Conservation (phyloP, 371 early-diverging fungal species). For the Apophysomyces trapeziformis region DNA sequence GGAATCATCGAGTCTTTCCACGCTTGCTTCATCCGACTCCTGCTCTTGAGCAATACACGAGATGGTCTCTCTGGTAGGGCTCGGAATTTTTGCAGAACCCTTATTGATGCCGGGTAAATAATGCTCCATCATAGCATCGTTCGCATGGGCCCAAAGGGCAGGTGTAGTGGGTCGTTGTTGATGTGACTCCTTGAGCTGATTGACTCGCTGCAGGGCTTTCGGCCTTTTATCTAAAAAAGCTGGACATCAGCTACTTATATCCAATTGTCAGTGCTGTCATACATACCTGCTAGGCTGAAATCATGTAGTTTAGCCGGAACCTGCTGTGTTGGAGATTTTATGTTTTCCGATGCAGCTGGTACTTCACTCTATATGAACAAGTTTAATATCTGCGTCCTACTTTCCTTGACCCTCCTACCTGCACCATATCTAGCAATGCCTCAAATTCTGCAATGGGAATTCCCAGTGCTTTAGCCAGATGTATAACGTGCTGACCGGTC, state of each 20-base stretch:
- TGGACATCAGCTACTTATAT: no score
- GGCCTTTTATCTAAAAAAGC: not conserved
- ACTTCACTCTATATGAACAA: not conserved
- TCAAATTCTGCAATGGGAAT: slow-evolving; percentile 14
- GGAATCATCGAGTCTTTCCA: not conserved
- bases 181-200: slow-evolving; percentile 1
- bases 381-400: no score
- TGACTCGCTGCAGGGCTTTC: not conserved
- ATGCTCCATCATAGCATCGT: slow-evolving; percentile 16
- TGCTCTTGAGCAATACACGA: no score
- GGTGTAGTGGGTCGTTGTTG: slow-evolving; percentile 26
- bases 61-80: not conserved
- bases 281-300: not conserved
- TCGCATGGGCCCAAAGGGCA: slow-evolving; percentile 22
- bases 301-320: not conserved
- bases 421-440: slow-evolving; percentile 17
- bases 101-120: not conserved
- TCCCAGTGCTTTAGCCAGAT: slow-evolving; percentile 22
- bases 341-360: not conserved
- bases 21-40: no score
- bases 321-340: not conserved
- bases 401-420: slow-evolving; percentile 16
- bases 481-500: slow-evolving; percentile 25
- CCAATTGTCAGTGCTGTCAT: no score
- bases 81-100: not conserved